Percentiles rank a stretch among this genome's conserved stretches.
Conservation (phyloP, 805 yeast genomes). For the Zygosaccharomyces gambellarensis region DNA sequence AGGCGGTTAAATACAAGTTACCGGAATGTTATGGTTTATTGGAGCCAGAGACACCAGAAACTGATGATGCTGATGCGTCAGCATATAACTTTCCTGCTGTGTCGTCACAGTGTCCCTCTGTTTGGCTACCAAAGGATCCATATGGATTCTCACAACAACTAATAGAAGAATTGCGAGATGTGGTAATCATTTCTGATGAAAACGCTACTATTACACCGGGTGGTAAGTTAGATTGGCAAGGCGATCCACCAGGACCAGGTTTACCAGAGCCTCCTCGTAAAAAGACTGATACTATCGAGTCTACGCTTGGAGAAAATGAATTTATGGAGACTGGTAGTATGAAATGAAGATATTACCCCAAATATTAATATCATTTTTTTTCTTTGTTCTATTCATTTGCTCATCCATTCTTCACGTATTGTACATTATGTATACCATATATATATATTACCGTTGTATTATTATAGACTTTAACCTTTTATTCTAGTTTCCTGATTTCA, state of each 20-base stretch:
- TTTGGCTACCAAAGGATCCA: conserved; percentile 92
- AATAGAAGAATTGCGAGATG: conserved; percentile 49
- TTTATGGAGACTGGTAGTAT: not conserved
- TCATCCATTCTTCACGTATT: too few relatives aligned
- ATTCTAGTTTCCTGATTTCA: too few relatives aligned
- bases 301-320: conserved; percentile 3
- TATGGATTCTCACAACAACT: conserved; percentile 69
- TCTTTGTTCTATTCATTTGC: not conserved
- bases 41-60: conserved; percentile 39
- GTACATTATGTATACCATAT: too few relatives aligned
- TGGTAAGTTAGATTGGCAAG: conserved; percentile 45
- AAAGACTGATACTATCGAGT: conserved; percentile 14
- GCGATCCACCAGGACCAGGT: conserved; percentile 44
- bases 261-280: conserved; percentile 7
- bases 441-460: too few relatives aligned
- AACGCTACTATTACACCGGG: conserved; percentile 55
- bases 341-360: not conserved
- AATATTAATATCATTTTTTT: not conserved
- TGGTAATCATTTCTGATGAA: conserved; percentile 61
- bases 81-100: conserved; percentile 80
- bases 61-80: conserved; percentile 40
- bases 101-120: conserved; percentile 59
- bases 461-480: too few relatives aligned
- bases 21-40: conserved; percentile 58
- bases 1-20: conserved; percentile 44